Conservation (phyloP, 331 rosid genomes). For the Telfairia occidentalis region DNA sequence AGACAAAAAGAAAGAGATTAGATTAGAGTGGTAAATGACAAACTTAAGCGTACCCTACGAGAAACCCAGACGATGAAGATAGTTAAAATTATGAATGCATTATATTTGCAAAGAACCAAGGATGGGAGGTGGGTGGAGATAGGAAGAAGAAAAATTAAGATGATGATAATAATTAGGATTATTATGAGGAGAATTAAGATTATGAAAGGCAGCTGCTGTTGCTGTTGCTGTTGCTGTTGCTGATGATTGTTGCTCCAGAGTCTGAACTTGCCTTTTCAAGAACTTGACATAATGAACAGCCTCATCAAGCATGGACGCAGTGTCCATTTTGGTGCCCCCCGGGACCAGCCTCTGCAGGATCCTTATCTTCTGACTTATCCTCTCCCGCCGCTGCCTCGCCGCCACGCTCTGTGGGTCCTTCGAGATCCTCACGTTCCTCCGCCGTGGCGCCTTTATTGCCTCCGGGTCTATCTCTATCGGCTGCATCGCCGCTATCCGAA, state of each 20-base stretch:
- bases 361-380: constrained; percentile 80
- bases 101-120: too few relatives aligned
- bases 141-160: too few relatives aligned
- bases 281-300: constrained; percentile 79
- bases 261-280: constrained; percentile 49
- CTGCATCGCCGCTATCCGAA: constrained; percentile 90
- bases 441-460: constrained; percentile 51
- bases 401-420: constrained; percentile 94
- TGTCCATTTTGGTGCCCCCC: constrained; percentile 80
- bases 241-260: constrained; percentile 1
- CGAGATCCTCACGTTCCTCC: constrained; percentile 72
- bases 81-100: too few relatives aligned
- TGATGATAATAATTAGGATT: too few relatives aligned
- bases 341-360: constrained; percentile 81
- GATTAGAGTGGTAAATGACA: too few relatives aligned
- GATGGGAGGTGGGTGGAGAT: too few relatives aligned
- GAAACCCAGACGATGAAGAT: too few relatives aligned
- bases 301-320: constrained; percentile 81
- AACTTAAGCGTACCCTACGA: too few relatives aligned
- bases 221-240: too few relatives aligned
- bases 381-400: constrained; percentile 72
- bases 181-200: too few relatives aligned
- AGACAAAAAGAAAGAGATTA: too few relatives aligned
- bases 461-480: constrained; percentile 87
- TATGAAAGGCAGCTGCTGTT: too few relatives aligned